Conservation (phyloP, 2,329 filamentous ascomycete species). For the Pseudocercospora cruenta region DNA sequence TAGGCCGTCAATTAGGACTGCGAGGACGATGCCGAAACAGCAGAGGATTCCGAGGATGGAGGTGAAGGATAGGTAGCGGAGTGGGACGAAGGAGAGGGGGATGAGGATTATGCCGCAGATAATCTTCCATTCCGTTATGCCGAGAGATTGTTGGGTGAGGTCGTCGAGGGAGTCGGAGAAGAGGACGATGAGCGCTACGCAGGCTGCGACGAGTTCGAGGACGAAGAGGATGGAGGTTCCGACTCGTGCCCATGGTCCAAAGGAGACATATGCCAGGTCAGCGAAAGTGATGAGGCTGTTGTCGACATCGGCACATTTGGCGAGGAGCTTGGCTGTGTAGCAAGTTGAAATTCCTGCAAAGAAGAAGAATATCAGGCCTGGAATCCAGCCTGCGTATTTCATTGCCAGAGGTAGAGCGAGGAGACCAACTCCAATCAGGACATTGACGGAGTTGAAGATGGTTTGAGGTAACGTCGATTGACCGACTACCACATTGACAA, state of each 20-base stretch:
- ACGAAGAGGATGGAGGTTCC: slow-evolving; percentile 85
- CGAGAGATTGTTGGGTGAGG: slow-evolving; percentile 66
- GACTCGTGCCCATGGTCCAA: slow-evolving; percentile 78
- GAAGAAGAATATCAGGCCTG: slow-evolving; percentile 74
- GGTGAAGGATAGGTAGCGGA: slow-evolving; percentile 83
- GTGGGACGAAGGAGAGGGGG: slow-evolving; percentile 80
- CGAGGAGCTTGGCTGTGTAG: slow-evolving; percentile 83
- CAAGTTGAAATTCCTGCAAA: slow-evolving; percentile 75
- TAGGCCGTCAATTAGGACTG: slow-evolving; percentile 84
- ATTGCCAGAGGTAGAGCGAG: slow-evolving; percentile 86
- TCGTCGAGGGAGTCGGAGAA: slow-evolving; percentile 90
- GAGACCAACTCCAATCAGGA: slow-evolving; percentile 86
- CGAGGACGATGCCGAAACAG: slow-evolving; percentile 82
- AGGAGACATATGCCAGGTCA: slow-evolving; percentile 88
- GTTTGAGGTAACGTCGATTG: slow-evolving; percentile 96
- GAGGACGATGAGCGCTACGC: slow-evolving; percentile 86
- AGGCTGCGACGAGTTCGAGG: slow-evolving; percentile 82
- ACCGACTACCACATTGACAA: slow-evolving; percentile 82
- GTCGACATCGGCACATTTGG: slow-evolving; percentile 87
- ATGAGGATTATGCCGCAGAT: slow-evolving; percentile 77
- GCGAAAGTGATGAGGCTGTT: slow-evolving; percentile 88
- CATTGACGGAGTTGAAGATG: slow-evolving; percentile 94
- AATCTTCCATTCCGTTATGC: slow-evolving; percentile 78
- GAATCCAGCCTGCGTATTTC: slow-evolving; percentile 84
- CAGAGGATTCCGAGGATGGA: slow-evolving; percentile 91